Evolutionary conservation across 2,329 filamentous ascomycete species (phyloP), one percentile per base, ranked within the genome.

Genomic region (Scedosporium dehoogii): DNA sequence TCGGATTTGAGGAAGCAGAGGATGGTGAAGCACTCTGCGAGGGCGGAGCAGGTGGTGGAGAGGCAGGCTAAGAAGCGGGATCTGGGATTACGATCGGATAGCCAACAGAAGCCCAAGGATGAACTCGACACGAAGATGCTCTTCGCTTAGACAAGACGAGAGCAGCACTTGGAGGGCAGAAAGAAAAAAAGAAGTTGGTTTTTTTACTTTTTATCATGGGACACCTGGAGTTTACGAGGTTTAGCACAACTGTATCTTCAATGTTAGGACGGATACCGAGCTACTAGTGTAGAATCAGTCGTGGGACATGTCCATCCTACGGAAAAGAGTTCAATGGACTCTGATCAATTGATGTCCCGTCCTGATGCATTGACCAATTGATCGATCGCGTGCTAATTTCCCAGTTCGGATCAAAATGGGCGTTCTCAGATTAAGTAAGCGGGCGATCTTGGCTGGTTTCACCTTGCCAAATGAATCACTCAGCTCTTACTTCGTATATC

Each of bases 1-100:
- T 81, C 91, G 48, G 94, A 97, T 66, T 75, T 96, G 68, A 82
- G 91, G 68, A 80, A 85, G 75, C 80, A 83, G 68, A 92, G 91
- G 79, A 91, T 92, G 0, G 83, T 85, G 58, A 85, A 85, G 68
- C 93, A 96, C 77, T 90, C 90, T 67, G 81, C 82, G 62, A 83
- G 94, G 64, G 85, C 86, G 33, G 92, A 96, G 71, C 85, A 89
- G 68, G 79, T 83, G 67, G 80, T 88, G 59, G 90, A 93, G 71
- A 83, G 86, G 66, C 79, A 87, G 70, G 83, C 85, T 62, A 94
- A 89, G 81, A 89, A 85, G 75, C 86, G 85, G 51, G 86, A 89
- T 27, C 75, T 99, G 63, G 92, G 92, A 27, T 77, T 97, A 67
- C 82, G 85, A 68, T 85, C 85, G 6, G 80, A 82, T 63, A 85